Percentiles rank a stretch among this genome's conserved stretches.
phyloP scores from a whole-genome alignment of 306 rosid species.

The Acacia confusa region DNA sequence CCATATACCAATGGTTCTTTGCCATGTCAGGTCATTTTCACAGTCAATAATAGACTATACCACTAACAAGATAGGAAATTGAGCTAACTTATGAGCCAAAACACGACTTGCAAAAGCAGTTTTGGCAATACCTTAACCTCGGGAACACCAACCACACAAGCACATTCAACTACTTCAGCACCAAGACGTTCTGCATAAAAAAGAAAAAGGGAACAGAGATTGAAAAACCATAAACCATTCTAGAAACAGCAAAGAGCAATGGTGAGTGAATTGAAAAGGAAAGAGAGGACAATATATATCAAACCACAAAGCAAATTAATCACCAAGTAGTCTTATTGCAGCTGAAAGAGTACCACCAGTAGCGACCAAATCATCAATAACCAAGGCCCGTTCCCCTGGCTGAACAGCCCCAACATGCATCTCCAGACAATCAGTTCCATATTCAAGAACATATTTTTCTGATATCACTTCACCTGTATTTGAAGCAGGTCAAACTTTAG shows the following conservation, averaged over 20 bases:
- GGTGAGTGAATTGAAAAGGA: neutral
- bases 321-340: conserved; percentile 86
- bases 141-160: conserved; percentile 90
- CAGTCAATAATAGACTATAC: neutral
- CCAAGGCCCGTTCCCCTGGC: conserved; percentile 78
- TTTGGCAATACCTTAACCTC: conserved; percentile 71
- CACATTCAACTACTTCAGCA: conserved; percentile 96
- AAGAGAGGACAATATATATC: neutral
- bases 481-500: conserved; percentile 13
- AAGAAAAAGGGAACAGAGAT: conserved; percentile 1
- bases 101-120: neutral
- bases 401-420: conserved; percentile 87
- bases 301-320: conserved; percentile 29
- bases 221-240: conserved; percentile 20
- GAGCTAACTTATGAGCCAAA: neutral
- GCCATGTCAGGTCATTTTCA: neutral
- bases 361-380: conserved; percentile 90
- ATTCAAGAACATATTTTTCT: conserved; percentile 82
- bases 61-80: neutral
- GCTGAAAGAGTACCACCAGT: conserved; percentile 97
- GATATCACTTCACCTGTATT: conserved; percentile 75
- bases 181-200: conserved; percentile 78
- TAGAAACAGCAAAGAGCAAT: conserved; percentile 26
- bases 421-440: conserved; percentile 88
- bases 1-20: neutral